Percentiles rank a stretch among this genome's conserved stretches.
Conservation (phyloP, 2,329 filamentous ascomycete species). For the Byssochlamys sp. region DNA sequence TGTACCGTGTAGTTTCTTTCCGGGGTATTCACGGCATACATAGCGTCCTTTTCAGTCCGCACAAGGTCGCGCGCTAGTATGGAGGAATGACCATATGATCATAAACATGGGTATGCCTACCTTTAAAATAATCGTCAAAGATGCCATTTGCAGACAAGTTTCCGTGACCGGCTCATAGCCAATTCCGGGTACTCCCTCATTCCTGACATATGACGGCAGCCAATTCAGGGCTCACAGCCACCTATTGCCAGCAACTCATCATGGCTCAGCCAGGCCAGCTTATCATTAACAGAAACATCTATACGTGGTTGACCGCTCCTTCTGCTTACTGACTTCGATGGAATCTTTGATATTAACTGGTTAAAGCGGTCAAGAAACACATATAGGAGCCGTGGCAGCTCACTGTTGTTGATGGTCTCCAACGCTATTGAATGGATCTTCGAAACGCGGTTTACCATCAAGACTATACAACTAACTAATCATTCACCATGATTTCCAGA, state of each 20-base stretch:
- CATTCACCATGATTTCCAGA: not conserved
- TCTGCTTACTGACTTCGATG: not conserved
- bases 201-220: not conserved
- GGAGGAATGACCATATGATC: not conserved
- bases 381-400: not conserved
- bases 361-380: too few relatives aligned
- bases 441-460: not conserved
- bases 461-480: not conserved
- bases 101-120: not conserved
- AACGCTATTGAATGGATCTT: not conserved
- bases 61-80: not conserved
- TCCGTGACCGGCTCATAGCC: not conserved
- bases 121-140: not conserved
- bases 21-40: not conserved
- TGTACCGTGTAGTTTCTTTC: not conserved
- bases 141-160: not conserved
- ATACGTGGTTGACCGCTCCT: not conserved
- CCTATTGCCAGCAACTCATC: not conserved
- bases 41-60: not conserved
- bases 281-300: not conserved
- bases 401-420: not conserved
- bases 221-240: not conserved
- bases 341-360: not conserved
- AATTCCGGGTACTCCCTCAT: not conserved
- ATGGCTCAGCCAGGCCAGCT: not conserved